Evolutionary conservation across 2,329 filamentous ascomycete genomes (phyloP), one percentile per base, ranked within the genome.

Genomic region (Exophiala mesophila): DNA sequence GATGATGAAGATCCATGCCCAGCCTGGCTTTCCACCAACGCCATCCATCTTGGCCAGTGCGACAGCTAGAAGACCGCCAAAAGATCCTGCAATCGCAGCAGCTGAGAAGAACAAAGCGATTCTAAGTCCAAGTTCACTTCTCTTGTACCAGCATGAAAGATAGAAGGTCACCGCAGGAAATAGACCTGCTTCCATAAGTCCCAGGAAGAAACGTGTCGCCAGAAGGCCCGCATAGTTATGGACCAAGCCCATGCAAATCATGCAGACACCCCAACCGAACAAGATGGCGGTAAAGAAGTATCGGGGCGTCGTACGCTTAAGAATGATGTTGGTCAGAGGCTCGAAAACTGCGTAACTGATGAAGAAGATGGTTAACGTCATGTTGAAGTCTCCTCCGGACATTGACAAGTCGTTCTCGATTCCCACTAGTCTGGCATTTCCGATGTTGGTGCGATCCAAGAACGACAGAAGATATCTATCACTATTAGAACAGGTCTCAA

Each of bases 271-370:
- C 61, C 65, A 69, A n/a, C 74, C 71, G 53, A 76, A 73, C 81
- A 95, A 92, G 58, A 92, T 94, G 24, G 75, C 88, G 0, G 47
- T 50, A 84, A 46, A 94, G 80, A 59, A 94, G 94, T 41, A 88
- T 65, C 34, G 82, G 84, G 0, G 88, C 86, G 1, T 75, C 47
- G 86, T 66, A 16, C 73, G 75, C 65, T 92, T 94, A 45, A 94
- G 78, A 15, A 94, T 64, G 34, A 90, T 70, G 60, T 94, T 94
- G 47, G 85, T 88, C 26, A 88, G 55, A 0, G 65, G 66, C 54
- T 90, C 87, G 50, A 87, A 88, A 21, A 88, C 64, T 2, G 85
- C 75, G 60, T 95, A 95, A 1, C 83, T 87, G 37, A 94, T 70
- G 52, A 73, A 73, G 56, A 76, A 77, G 54, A 94, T 83, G 29